Base-by-base conservation (phyloP, 164 flowering plant species). In the Stephania japonica region DNA sequence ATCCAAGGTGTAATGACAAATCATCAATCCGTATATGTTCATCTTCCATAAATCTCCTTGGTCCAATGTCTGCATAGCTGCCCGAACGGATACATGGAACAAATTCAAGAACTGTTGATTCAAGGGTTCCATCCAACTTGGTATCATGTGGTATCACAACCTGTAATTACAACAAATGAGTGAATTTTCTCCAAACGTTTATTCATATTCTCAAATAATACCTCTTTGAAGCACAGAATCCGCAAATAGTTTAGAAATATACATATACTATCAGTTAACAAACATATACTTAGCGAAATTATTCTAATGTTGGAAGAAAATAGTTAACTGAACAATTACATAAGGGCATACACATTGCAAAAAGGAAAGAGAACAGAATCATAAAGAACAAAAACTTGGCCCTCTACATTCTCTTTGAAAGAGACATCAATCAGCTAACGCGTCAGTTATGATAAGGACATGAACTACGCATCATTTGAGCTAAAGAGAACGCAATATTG, bases 21-120 rank as follows among this genome's bases (percentile, higher is more conserved):
- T 91, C 90, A 81, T 93, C 97, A 62, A 93, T 86, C 47, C 82
- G 70, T 62, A 91, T 85, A 82, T 93, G 97, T 65, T 91, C 89
- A 80, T 93, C 98, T 62, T 93, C 98, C 89, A 88, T 93, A 42
- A 80, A 81, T 11, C 76, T 73, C n/a, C 95, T 79, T 1, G 80
- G 74, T 47, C 98, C 97, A 66, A 89, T 89, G 74, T 90, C 90
- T 21, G 93, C 85, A 82, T 67, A 83, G 80, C 97, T 90, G 26
- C 97, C 98, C 21, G 97, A 93, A 24, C 91, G 89, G 65, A 93
- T 83, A 41, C 47, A 76, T 23, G 97, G 98, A 25, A 81, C 67
- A 81, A 82, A 87, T 38, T 76, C 80, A 19, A 65, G 69, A 7
- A 76, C 68, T 26, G 83, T 21, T 59, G 87, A 65, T 71, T 86